Evolutionary conservation across 345 rosid genomes (phyloP).

Genomic region (Excoecaria agallocha): DNA sequence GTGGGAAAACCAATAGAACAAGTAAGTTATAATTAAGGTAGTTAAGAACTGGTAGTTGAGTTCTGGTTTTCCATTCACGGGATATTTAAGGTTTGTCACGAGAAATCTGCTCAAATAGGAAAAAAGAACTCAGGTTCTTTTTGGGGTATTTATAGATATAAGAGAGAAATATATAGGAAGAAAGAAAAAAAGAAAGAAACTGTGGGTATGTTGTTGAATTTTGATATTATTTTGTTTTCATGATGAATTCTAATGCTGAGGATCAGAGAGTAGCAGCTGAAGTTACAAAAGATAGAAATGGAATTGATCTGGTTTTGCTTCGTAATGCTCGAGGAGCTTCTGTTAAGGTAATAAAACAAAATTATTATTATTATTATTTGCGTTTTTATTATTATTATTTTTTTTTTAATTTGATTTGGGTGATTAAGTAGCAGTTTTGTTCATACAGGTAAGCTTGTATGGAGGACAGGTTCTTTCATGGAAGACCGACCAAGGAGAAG

Average conservation of each 20-base stretch:
- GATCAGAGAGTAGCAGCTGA: slow-evolving; percentile 48
- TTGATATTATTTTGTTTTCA: slow-evolving; percentile 11
- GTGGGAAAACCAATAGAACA: slow-evolving; percentile 10
- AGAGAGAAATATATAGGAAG: too few relatives aligned
- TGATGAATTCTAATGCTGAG: slow-evolving; percentile 48
- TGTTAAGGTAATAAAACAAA: slow-evolving; percentile 57
- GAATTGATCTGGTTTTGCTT: slow-evolving; percentile 63
- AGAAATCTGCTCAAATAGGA: too few relatives aligned
- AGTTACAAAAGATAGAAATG: slow-evolving; percentile 63
- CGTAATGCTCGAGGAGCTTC: slow-evolving; percentile 73
- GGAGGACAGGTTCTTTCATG: slow-evolving; percentile 97
- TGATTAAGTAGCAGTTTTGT: neutral
- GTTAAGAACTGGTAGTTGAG: slow-evolving; percentile 47
- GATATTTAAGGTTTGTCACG: too few relatives aligned
- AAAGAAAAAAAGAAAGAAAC: slow-evolving; percentile 10
- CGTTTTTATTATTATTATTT: too few relatives aligned
- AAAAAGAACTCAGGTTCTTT: slow-evolving; percentile 21
- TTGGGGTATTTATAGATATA: too few relatives aligned
- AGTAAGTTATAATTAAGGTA: slow-evolving; percentile 12
- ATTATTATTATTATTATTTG: too few relatives aligned
- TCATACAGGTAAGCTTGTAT: slow-evolving; percentile 70
- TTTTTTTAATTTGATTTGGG: neutral
- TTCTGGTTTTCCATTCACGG: slow-evolving; percentile 44
- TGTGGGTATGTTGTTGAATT: slow-evolving; percentile 7
- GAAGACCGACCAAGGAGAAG: slow-evolving; percentile 82